Evolutionary conservation across 164 flowering plant species (phyloP).

Genomic region (Liquidambar formosana): DNA sequence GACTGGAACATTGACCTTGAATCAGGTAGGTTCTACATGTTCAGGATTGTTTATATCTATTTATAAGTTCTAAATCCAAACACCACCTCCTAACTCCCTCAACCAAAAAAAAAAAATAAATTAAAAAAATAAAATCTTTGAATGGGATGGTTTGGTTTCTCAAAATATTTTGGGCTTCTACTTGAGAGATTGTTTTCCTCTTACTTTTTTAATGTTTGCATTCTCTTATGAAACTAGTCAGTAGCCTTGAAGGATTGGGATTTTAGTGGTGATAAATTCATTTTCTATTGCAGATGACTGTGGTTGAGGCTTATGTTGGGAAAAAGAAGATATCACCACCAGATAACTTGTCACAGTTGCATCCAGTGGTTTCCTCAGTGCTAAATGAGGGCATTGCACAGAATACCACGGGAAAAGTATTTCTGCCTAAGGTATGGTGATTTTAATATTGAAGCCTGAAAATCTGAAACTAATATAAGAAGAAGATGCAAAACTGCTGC

Average conservation of each 20-base stretch:
- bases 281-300: conserved; percentile 71
- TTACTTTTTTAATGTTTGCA: not conserved
- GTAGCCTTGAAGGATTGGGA: not conserved
- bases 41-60: not conserved
- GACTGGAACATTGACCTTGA: conserved; percentile 93
- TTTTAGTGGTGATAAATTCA: not conserved
- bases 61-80: not conserved
- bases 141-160: too few species aligned
- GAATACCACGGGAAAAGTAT: conserved; percentile 90
- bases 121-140: too few species aligned
- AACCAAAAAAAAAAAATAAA: too few species aligned
- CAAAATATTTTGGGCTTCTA: too few species aligned
- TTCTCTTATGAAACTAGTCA: not conserved
- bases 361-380: conserved; percentile 42
- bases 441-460: too few species aligned
- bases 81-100: too few species aligned
- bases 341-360: conserved; percentile 40
- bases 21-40: conserved; percentile 52
- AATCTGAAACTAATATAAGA: too few species aligned
- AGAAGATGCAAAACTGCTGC: too few species aligned
- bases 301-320: conserved; percentile 73
- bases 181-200: not conserved
- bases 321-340: conserved; percentile 57
- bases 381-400: conserved; percentile 80
- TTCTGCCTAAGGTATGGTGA: conserved; percentile 64